Conservation (phyloP, 1,284 basidiomycete species). For the Apiotrichum brassicae region DNA sequence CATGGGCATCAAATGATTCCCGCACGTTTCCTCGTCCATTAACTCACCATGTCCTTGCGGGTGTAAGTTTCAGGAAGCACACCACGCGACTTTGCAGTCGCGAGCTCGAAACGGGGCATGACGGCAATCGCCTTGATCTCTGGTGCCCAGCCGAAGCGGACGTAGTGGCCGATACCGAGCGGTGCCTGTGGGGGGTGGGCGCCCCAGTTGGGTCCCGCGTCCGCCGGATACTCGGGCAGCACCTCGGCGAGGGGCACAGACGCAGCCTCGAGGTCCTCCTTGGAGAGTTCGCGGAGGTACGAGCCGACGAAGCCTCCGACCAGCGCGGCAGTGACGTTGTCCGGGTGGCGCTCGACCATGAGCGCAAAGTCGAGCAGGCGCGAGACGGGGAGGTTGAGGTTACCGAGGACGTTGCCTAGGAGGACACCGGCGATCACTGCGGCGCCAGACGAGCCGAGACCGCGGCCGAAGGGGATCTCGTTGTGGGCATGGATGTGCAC, state of each 20-base stretch:
- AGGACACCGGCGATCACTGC: slow-evolving; percentile 95
- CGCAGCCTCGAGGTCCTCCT: slow-evolving; percentile 67
- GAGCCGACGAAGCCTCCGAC: slow-evolving; percentile 98
- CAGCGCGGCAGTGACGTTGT: slow-evolving; percentile 97
- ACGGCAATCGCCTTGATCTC: slow-evolving; percentile 91
- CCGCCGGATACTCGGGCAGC: slow-evolving; percentile 88
- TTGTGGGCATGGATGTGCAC: slow-evolving; percentile 73
- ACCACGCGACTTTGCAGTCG: slow-evolving; percentile 87
- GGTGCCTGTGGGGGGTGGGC: slow-evolving; percentile 80
- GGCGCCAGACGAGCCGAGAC: slow-evolving; percentile 93
- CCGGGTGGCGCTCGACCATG: slow-evolving; percentile 99
- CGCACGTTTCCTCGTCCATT: too few relatives aligned
- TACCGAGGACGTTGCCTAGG: slow-evolving; percentile 75
- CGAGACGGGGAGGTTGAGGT: slow-evolving; percentile 61
- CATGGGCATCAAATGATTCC: too few relatives aligned
- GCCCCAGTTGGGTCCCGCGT: slow-evolving; percentile 89
- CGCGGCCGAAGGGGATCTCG: slow-evolving; percentile 95
- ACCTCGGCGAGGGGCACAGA: slow-evolving; percentile 94
- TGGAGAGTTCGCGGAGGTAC: slow-evolving; percentile 77
- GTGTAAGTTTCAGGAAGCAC: slow-evolving; percentile 80
- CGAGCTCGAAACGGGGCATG: slow-evolving; percentile 91
- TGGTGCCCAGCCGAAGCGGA: slow-evolving; percentile 80
- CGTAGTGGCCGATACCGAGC: slow-evolving; percentile 85
- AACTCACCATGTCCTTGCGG: slow-evolving; percentile 80
- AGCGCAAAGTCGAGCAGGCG: slow-evolving; percentile 91